Base-by-base conservation (phyloP, 225 moss, liverwort and hornwort genomes). In the Lunularia cruciata region DNA sequence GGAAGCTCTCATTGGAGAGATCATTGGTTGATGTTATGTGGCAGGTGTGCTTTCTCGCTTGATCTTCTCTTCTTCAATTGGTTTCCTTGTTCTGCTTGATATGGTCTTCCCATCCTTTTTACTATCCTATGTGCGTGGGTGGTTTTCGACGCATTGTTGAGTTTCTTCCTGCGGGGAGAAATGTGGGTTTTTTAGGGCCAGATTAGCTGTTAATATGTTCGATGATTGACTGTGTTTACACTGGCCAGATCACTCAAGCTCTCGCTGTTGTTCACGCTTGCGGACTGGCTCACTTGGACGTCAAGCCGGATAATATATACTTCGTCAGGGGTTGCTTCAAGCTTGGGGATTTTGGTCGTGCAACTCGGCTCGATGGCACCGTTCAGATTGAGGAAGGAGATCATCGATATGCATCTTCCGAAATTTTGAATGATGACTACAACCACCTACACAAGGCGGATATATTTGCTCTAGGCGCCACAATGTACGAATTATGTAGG, bases 221-320 rank as follows among this genome's bases (percentile, higher is more conserved):
- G n/a, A n/a, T n/a, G n/a, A n/a, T n/a, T n/a, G n/a, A n/a, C n/a
- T n/a, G n/a, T n/a, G n/a, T n/a, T n/a, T 46, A 0, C 47, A 47
- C 2, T 53, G 15, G 18, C 54, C 79, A 94, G 96, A 87, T 93
- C 54, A 74, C 80, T 38, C 85, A 78, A 67, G 98, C 98, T 43
- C 75, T 98, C 11, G 79, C 76, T 48, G 36, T 76, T 47, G 79
- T 93, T n/a, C 87, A 88, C 56, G 59, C 65, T 23, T 84, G 83
- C 63, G 90, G 96, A 30, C 64, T 98, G 27, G 93, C 89, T 32
- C 96, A 98, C 82, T 73, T 98, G 84, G 96, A 98, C 69, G 71
- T 98, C 49, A 98, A 98, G 84, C 93, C 96, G n/a, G 92, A 93
- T 69, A 98, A 98, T 67, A 93, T 98, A 26, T 98, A 98, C 61